Evolutionary conservation across 495 filamentous ascomycete genomes (phyloP).

Genomic region (Aspergillus steynii): DNA sequence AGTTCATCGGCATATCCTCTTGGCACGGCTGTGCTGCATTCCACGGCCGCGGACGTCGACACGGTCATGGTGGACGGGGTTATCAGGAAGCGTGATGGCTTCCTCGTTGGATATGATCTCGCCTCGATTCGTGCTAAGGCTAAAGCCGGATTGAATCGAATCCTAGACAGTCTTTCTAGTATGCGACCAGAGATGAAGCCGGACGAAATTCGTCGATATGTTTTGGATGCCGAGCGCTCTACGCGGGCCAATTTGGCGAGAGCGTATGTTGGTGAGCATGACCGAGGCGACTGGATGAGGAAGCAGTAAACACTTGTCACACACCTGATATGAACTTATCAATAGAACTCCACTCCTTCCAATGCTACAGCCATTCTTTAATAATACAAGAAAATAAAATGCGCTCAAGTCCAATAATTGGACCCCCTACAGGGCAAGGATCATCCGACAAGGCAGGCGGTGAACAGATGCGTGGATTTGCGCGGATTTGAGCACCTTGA

Average conservation of each 20-base stretch:
- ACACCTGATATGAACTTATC: no score
- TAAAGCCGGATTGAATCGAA: neutral
- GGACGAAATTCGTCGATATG: neutral
- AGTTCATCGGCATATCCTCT: neutral
- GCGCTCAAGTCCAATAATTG: no score
- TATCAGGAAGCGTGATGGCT: neutral
- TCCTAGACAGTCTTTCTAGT: neutral
- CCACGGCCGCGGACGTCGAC: neutral
- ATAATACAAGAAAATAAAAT: no score
- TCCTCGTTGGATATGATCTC: neutral
- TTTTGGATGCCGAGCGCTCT: neutral
- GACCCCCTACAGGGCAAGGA: no score
- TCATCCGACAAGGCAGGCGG: neutral
- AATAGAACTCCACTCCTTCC: no score
- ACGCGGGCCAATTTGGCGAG: neutral
- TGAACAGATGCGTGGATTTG: constrained; percentile 10
- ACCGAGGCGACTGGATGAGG: neutral
- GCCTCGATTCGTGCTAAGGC: neutral
- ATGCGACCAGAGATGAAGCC: neutral
- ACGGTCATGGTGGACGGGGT: neutral
- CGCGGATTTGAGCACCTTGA: constrained; percentile 20
- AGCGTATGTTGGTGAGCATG: neutral
- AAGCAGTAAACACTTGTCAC: neutral
- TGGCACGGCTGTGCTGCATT: neutral
- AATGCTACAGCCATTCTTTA: no score